Evolutionary conservation across 2,329 filamentous ascomycete species (phyloP), one percentile per base, ranked within the genome.

Genomic region (Neonectria faginata): DNA sequence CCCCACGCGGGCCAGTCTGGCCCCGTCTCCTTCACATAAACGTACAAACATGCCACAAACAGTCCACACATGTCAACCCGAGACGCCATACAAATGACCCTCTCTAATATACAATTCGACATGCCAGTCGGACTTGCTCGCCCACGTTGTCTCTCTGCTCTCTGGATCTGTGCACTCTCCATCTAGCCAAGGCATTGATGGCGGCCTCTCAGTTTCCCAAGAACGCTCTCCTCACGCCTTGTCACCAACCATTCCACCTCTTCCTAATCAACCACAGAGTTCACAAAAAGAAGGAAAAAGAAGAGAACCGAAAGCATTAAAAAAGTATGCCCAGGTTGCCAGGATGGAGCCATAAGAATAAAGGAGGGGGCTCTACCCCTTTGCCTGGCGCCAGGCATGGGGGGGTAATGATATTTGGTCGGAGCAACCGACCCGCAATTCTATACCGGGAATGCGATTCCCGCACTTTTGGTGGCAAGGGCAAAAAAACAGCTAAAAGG

Each of bases 261-360:
- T 66, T 71, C 62, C 60, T 60, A 33, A 60, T 60, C 66, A 53
- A 66, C 58, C 62, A 57, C 53, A 64, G 41, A 29, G 36, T 54
- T 66, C 53, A 64, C 62, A 59, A 42, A 57, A 51, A 66, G 51
- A 67, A 72, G 54, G 58, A 59, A 53, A 45, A 65, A 64, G 39
- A 62, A 51, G 33, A 36, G 33, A 51, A 66, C 45, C 65, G 66
- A 70, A 69, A 62, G 65, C 60, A 70, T 72, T 70, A 71, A 67
- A 53, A 58, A 68, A 60, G 20, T 36, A 64, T 70, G 69, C 65
- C 70, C 64, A 60, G 58, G 67, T 72, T 72, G 70, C 74, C 72
- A 70, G 71, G 71, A 74, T 72, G 68, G 72, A 75, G 69, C 68
- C 70, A 53, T 57, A 67, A 67, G 57, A 74, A 69, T 48, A 66